These are phyloP conservation scores for Plasmopara muralis DNA, from an alignment of 352 stramenopile species.

Conservation along the genomic window DNA sequence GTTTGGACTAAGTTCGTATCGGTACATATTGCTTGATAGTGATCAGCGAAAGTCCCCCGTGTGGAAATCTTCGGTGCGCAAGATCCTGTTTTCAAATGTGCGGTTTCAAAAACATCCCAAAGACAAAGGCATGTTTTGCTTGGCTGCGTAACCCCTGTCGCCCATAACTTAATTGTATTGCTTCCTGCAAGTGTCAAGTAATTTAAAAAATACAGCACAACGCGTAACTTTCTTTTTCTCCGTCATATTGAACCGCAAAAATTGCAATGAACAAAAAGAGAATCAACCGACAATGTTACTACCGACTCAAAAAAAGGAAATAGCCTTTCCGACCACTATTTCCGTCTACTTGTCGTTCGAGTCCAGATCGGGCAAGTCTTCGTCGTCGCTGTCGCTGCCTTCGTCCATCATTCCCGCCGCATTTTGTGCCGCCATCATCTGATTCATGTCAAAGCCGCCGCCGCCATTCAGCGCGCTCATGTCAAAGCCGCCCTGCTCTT, in stretches of 20 bases:
- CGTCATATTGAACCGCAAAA: slow-evolving; percentile 2
- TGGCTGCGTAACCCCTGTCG: slow-evolving; percentile 39
- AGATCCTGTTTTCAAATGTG: slow-evolving; percentile 86
- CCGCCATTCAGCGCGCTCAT: slow-evolving; percentile 81
- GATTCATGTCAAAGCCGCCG: slow-evolving; percentile 93
- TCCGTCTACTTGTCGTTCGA: slow-evolving; percentile 33
- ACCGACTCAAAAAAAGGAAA: slow-evolving; percentile 4
- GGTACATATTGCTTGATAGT: slow-evolving; percentile 17
- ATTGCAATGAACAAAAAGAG: not conserved
- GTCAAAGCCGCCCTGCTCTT: slow-evolving; percentile 81
- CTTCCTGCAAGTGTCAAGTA: not conserved
- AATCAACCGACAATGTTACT: too few species aligned
- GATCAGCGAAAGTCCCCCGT: slow-evolving; percentile 83
- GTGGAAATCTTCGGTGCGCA: slow-evolving; percentile 86
- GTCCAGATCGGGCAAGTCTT: slow-evolving; percentile 83
- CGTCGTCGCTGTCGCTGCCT: slow-evolving; percentile 67
- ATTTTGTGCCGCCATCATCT: slow-evolving; percentile 89
- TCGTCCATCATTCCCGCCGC: slow-evolving; percentile 62
- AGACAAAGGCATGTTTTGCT: slow-evolving; percentile 67
- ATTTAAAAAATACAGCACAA: not conserved
- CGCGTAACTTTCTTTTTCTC: not conserved
- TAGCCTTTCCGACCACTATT: slow-evolving; percentile 6
- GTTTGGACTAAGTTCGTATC: not conserved
- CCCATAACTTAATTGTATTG: slow-evolving; percentile 1
- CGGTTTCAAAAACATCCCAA: slow-evolving; percentile 74